Evolutionary conservation across 148 eudicot species (phyloP), one percentile per base, ranked within the genome.

Genomic region (Persicaria maculosa): DNA sequence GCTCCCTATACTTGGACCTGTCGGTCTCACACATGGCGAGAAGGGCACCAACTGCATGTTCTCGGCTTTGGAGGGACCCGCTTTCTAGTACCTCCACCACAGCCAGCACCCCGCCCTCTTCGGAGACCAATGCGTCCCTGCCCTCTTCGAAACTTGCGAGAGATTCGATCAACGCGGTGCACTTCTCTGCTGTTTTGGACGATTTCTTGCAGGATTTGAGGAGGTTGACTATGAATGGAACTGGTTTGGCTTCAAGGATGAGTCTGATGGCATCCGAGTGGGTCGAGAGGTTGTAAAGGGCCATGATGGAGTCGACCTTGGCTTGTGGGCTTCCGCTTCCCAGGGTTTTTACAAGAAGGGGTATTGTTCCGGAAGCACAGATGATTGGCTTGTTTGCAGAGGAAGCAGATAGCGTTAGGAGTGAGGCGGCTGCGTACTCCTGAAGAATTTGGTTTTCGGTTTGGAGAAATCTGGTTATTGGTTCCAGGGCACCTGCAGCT

Each of bases 281-380:
- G 0, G 97, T 92, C 8, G 99, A 96, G 75, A 96, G 93, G 77
- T 96, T 96, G 85, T 85, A 92, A 10, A 96, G 94, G 15, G 99
- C 97, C 87, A 89, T 83, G 54, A 92, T 79, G 52, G 97, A 84
- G 67, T 96, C 99, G 10, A 83, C 81, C 79, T 88, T 96, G 71
- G 99, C 90, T 79, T 92, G 97, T 50, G 86, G 76, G 68, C 84
- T 83, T 10, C 94, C 94, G 15, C 70, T 73, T 58, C 78, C 83
- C 11, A 96, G 82, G 69, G 86, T 71, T 40, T 89, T 80, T 9
- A 92, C 91, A 6, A 96, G 97, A 62, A 90, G 91, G 74, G 99
- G 96, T 77, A 90, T 90, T 6, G 86, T 92, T 4, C 97, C 97
- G 0, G 90, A 89, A 71, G 87, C 77, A 25, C 86, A 81, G 11